These are phyloP conservation scores for Cyphellophora attinorum DNA, from an alignment of 2,329 filamentous ascomycete genomes.

Conservation along the genomic window DNA sequence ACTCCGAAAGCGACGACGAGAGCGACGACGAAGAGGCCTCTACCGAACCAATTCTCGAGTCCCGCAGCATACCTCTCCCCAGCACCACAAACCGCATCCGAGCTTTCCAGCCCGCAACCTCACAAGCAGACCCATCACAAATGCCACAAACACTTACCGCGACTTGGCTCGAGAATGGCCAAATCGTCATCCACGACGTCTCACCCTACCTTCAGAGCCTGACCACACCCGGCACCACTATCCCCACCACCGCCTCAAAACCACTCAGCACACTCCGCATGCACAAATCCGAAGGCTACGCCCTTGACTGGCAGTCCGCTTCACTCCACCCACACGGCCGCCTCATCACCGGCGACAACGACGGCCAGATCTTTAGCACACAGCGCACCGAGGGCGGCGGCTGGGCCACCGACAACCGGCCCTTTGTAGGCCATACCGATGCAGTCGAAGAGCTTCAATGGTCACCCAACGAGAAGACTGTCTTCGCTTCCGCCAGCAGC, in stretches of 20 bases:
- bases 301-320: constrained; percentile 83
- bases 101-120: constrained; percentile 62
- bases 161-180: constrained; percentile 75
- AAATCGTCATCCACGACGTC: constrained; percentile 89
- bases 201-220: constrained; percentile 83
- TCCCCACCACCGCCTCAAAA: constrained; percentile 78
- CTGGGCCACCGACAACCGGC: constrained; percentile 75
- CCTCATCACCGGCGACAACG: constrained; percentile 82
- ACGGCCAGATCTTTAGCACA: constrained; percentile 81
- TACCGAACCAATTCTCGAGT: constrained; percentile 86
- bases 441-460: constrained; percentile 94
- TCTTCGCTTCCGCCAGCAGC: constrained; percentile 87
- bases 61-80: constrained; percentile 73
- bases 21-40: constrained; percentile 58
- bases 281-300: constrained; percentile 91
- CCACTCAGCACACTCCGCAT: constrained; percentile 78
- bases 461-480: constrained; percentile 85
- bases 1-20: constrained; percentile 60
- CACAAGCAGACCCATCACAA: constrained; percentile 54
- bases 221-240: constrained; percentile 72
- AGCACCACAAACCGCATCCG: constrained; percentile 93
- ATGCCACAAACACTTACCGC: constrained; percentile 78
- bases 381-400: constrained; percentile 78
- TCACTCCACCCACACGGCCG: constrained; percentile 63
- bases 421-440: constrained; percentile 74